These are phyloP conservation scores for Lignosus rhinocerotis DNA, from an alignment of 1,284 basidiomycete genomes.

Conservation along the genomic window DNA sequence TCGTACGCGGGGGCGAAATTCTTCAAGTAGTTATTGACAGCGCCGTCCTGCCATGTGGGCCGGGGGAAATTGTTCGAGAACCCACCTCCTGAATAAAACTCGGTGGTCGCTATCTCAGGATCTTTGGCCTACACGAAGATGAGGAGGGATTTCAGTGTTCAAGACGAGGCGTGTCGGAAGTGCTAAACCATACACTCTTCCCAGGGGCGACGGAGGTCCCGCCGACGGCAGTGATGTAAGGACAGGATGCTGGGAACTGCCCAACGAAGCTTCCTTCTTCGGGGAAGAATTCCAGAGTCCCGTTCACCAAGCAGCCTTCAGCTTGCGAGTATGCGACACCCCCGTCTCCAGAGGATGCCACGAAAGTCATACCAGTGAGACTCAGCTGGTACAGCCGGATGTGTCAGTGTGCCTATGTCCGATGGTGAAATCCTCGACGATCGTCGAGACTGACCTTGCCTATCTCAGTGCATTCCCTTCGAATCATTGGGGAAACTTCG, in stretches of 20 bases:
- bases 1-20: slow-evolving; percentile 16
- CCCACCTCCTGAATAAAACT: slow-evolving; percentile 22
- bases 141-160: neutral
- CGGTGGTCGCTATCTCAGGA: slow-evolving; percentile 18
- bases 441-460: slow-evolving; percentile 33
- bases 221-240: slow-evolving; percentile 27
- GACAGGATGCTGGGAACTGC: slow-evolving; percentile 26
- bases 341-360: slow-evolving; percentile 51
- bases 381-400: slow-evolving; percentile 30
- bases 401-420: neutral
- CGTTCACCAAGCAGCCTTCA: slow-evolving; percentile 31
- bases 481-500: slow-evolving; percentile 26
- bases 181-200: slow-evolving; percentile 15
- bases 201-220: slow-evolving; percentile 23
- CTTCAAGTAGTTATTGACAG: slow-evolving; percentile 16
- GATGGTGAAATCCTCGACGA: slow-evolving; percentile 5
- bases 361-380: slow-evolving; percentile 48
- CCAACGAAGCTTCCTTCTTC: slow-evolving; percentile 28
- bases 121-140: slow-evolving; percentile 4
- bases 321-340: slow-evolving; percentile 54
- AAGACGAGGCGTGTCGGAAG: neutral
- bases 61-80: slow-evolving; percentile 23
- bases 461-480: slow-evolving; percentile 40
- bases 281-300: slow-evolving; percentile 27
- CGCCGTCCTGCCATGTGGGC: slow-evolving; percentile 16